These are phyloP conservation scores for Casuarina equisetifolia DNA, from an alignment of 306 rosid genomes.

Conservation along the genomic window DNA sequence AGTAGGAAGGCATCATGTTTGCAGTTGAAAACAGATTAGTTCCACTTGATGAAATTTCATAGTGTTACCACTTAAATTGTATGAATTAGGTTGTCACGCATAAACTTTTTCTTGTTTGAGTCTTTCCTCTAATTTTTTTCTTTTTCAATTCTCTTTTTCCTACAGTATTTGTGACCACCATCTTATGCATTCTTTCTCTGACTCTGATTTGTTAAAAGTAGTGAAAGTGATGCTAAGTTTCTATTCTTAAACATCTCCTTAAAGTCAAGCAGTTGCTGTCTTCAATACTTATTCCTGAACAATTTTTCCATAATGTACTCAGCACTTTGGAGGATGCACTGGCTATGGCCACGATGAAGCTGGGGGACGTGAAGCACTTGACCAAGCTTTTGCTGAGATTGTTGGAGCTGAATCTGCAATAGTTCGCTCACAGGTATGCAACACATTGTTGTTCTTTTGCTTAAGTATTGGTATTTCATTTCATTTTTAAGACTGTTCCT, in stretches of 20 bases:
- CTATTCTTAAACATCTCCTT: not conserved
- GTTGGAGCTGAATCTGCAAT: constrained; percentile 90
- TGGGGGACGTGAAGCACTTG: constrained; percentile 96
- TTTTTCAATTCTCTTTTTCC: not conserved
- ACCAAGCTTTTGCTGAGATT: constrained; percentile 86
- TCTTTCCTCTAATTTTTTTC: too few species aligned
- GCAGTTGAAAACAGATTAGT: not conserved
- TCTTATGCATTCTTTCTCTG: not conserved
- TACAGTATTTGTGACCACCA: not conserved
- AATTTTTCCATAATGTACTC: constrained; percentile 17
- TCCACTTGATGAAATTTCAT: not conserved
- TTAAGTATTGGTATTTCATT: not conserved
- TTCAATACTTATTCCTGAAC: not conserved
- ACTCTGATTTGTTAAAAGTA: not conserved
- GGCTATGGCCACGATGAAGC: constrained; percentile 99
- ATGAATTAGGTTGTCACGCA: not conserved
- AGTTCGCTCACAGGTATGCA: constrained; percentile 86
- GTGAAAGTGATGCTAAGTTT: not conserved
- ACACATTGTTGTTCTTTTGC: not conserved
- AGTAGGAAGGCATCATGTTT: not conserved
- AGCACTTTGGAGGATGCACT: constrained; percentile 92
- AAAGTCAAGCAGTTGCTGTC: not conserved
- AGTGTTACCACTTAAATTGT: not conserved
- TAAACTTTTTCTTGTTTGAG: not conserved
- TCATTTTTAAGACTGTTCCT: constrained; percentile 24